phyloP scores from a whole-genome alignment of 202 grass and related monocot species.

The Sporobolus alterniflorus region DNA sequence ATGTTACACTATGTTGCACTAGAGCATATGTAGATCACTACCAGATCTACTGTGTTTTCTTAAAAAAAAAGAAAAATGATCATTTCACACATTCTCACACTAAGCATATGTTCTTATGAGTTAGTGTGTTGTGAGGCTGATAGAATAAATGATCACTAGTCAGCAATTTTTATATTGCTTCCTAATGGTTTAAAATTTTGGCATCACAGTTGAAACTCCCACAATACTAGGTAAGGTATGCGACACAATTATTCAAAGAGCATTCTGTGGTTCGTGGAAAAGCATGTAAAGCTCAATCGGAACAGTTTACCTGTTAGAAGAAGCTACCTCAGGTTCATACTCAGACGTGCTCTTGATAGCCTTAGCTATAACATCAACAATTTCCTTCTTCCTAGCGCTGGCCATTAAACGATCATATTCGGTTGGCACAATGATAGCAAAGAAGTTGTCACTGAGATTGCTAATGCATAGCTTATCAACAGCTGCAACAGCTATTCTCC shows the following conservation, averaged over 20 bases:
- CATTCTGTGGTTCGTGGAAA: not conserved
- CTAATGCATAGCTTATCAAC: conserved; percentile 83
- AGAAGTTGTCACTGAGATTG: conserved; percentile 82
- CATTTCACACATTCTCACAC: not conserved
- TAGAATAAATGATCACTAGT: not conserved
- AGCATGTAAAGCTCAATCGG: conserved; percentile 6
- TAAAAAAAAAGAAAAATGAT: not conserved
- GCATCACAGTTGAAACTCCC: not conserved
- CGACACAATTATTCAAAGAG: conserved; percentile 2
- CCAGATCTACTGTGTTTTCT: not conserved
- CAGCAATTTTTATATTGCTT: not conserved
- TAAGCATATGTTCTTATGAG: not conserved
- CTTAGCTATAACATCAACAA: conserved; percentile 70
- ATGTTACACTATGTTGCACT: too few species aligned
- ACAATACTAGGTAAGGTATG: not conserved
- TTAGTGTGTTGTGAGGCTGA: not conserved
- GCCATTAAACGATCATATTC: conserved; percentile 94
- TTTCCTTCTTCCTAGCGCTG: conserved; percentile 87
- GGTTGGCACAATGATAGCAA: conserved; percentile 79
- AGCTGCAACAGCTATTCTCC: conserved; percentile 88
- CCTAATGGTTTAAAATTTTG: not conserved
- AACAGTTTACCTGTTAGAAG: conserved; percentile 76
- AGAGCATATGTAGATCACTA: too few species aligned
- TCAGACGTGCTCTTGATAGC: conserved; percentile 80
- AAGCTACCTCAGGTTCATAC: conserved; percentile 80